A percentile compares a stretch with the other conserved stretches of the same genome.
Conservation (phyloP, 768 basidiomycete species). For the Lactarius pseudohatsudake region DNA sequence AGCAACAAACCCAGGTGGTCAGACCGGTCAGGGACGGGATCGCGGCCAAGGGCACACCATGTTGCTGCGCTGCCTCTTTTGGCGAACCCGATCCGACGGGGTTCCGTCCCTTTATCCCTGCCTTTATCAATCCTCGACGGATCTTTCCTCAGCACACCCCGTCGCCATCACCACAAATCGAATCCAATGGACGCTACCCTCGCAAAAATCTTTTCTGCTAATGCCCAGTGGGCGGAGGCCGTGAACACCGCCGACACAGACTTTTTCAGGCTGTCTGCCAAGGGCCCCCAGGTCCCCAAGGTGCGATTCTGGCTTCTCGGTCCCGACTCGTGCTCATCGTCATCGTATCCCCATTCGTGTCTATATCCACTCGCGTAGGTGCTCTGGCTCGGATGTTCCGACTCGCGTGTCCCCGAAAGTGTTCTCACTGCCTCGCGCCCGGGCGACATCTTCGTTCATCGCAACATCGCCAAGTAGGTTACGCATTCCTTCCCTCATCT, state of each 20-base stretch:
- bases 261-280: slow-evolving; percentile 61
- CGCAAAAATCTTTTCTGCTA: slow-evolving; percentile 45
- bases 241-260: slow-evolving; percentile 54
- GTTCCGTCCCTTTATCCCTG: neutral
- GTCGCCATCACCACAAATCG: neutral
- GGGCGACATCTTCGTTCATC: slow-evolving; percentile 79
- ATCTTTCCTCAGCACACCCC: neutral
- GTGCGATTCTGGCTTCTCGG: slow-evolving; percentile 37
- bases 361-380: slow-evolving; percentile 41
- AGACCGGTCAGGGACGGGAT: neutral
- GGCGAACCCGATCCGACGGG: neutral
- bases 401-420: slow-evolving; percentile 82
- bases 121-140: neutral
- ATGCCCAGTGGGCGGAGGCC: slow-evolving; percentile 68
- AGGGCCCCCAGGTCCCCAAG: slow-evolving; percentile 70
- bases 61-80: neutral
- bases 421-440: slow-evolving; percentile 68
- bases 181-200: slow-evolving; percentile 30
- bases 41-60: neutral
- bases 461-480: slow-evolving; percentile 84
- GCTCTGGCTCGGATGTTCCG: slow-evolving; percentile 80
- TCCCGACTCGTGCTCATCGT: neutral
- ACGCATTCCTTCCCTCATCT: neutral
- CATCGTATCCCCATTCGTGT: neutral
- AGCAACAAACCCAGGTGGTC: neutral